phyloP scores from a whole-genome alignment of 805 yeast species.

The Kuraishia floccosa region DNA sequence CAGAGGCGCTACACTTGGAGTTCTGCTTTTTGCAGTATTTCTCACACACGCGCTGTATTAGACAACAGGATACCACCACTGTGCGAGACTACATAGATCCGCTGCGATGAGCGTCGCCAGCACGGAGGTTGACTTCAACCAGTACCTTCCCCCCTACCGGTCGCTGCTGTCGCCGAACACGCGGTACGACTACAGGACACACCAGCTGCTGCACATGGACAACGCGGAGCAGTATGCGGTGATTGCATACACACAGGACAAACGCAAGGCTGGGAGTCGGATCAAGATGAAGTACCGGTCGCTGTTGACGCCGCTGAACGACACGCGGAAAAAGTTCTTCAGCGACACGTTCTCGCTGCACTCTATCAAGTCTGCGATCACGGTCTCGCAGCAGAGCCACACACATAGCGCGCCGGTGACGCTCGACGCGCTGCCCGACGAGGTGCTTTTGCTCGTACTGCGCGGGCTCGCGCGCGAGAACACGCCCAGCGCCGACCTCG shows the following conservation, averaged over 20 bases:
- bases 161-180: constrained; percentile 37
- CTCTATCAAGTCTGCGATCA: constrained; percentile 18
- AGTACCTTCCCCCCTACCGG: constrained; percentile 38
- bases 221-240: constrained; percentile 14
- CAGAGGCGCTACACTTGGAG: too few species aligned
- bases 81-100: too few species aligned
- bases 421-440: constrained; percentile 27
- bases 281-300: constrained; percentile 37
- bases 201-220: constrained; percentile 20
- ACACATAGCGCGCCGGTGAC: constrained; percentile 3
- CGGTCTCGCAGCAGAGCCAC: constrained; percentile 1
- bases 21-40: too few species aligned
- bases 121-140: too few species aligned
- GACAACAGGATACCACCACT: too few species aligned
- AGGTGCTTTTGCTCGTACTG: constrained; percentile 27
- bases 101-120: too few species aligned
- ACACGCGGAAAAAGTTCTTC: constrained; percentile 14
- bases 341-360: constrained; percentile 27
- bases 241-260: not conserved
- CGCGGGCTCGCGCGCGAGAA: constrained; percentile 21
- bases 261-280: constrained; percentile 4
- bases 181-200: constrained; percentile 38
- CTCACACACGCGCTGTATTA: too few species aligned
- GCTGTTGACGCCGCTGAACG: constrained; percentile 22
- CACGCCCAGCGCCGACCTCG: constrained; percentile 24